Conservation (phyloP, 768 basidiomycete genomes). For the Collybia mongolica region DNA sequence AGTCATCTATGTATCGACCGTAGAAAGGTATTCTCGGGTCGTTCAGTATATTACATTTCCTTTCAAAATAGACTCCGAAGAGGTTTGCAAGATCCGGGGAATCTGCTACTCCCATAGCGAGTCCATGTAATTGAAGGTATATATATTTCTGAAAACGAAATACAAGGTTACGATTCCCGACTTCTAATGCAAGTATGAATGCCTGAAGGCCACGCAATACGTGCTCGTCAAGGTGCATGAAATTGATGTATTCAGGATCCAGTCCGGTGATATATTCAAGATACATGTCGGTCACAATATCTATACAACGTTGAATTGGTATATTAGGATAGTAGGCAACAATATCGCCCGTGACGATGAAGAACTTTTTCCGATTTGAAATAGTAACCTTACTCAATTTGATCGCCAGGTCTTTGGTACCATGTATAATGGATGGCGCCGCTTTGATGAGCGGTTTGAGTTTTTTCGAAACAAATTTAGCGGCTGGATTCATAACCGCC, state of each 20-base stretch:
- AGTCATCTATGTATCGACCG: conserved; percentile 31
- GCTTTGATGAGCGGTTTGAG: conserved; percentile 27
- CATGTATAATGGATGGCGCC: conserved; percentile 25
- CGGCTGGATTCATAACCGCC: conserved; percentile 24
- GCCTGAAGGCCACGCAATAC: conserved; percentile 6
- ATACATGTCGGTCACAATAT: conserved; percentile 19
- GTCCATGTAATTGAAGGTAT: conserved; percentile 23
- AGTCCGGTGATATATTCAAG: conserved; percentile 6
- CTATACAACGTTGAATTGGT: conserved; percentile 13
- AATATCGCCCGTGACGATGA: conserved; percentile 29
- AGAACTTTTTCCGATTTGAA: conserved; percentile 6
- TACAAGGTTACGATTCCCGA: conserved; percentile 20
- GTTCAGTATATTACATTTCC: neutral
- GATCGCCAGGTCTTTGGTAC: conserved; percentile 29
- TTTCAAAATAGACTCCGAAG: conserved; percentile 22
- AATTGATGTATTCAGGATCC: conserved; percentile 1
- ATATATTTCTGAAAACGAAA: conserved; percentile 15
- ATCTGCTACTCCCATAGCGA: conserved; percentile 30
- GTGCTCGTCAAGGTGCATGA: neutral
- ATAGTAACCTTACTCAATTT: conserved; percentile 22
- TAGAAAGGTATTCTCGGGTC: conserved; percentile 20
- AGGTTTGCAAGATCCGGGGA: conserved; percentile 29
- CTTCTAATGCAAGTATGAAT: conserved; percentile 10
- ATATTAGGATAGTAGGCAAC: conserved; percentile 32
- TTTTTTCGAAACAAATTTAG: conserved; percentile 27